Percentiles rank a stretch among this genome's conserved stretches.
Evolutionary conservation across 768 basidiomycete species (phyloP).

Genomic region (Trametes elegans): DNA sequence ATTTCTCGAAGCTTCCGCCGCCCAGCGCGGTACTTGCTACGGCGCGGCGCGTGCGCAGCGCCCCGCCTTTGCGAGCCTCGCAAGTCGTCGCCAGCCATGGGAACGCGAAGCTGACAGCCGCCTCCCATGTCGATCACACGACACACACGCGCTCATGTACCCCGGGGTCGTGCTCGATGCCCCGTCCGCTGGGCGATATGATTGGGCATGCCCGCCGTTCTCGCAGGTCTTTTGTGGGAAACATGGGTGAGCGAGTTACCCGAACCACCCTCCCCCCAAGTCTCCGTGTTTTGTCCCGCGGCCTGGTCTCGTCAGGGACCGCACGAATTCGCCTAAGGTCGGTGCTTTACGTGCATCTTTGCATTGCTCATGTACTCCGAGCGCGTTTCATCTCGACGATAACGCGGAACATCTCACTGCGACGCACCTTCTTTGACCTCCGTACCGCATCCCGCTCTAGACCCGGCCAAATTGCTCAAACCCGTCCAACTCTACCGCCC

Average conservation of each 20-base stretch:
- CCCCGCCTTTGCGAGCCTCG: neutral
- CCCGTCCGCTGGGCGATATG: constrained; percentile 15
- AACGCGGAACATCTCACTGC: neutral
- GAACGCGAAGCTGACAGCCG: constrained; percentile 17
- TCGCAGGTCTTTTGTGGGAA: constrained; percentile 8
- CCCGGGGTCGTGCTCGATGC: constrained; percentile 12
- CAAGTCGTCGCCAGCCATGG: constrained; percentile 9
- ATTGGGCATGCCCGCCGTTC: constrained; percentile 10
- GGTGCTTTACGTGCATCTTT: neutral
- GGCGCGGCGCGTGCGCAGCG: constrained; percentile 11
- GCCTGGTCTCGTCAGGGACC: neutral
- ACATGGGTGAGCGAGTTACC: neutral
- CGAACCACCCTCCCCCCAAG: neutral
- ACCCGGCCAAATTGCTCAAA: neutral
- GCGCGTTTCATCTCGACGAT: neutral
- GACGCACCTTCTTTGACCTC: constrained; percentile 7
- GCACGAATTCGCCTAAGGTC: neutral
- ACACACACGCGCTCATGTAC: constrained; percentile 12
- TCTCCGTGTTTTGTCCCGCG: neutral
- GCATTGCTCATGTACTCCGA: neutral
- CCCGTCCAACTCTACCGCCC: constrained; percentile 1
- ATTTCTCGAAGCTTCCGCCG: neutral
- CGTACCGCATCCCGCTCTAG: neutral
- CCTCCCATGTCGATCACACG: constrained; percentile 17
- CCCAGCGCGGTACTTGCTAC: neutral